These are phyloP conservation scores for Saxophila tyrrhenica DNA, from an alignment of 495 filamentous ascomycete genomes.

Conservation along the genomic window DNA sequence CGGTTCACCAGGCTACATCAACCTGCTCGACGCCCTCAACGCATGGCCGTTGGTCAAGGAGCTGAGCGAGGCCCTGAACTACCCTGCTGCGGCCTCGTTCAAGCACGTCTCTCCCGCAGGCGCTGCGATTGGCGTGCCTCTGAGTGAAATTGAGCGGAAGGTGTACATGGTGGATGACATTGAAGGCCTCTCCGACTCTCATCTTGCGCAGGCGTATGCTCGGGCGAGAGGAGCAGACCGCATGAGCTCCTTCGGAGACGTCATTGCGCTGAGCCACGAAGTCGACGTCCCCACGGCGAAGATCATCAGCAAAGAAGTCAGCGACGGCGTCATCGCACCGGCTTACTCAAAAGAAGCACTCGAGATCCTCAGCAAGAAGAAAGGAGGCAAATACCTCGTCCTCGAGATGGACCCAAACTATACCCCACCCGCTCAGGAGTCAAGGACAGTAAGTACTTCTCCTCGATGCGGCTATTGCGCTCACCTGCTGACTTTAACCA, in stretches of 20 bases:
- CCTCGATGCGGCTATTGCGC: no score
- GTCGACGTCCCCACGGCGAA: slow-evolving; percentile 83
- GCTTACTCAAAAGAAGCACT: slow-evolving; percentile 74
- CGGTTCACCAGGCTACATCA: slow-evolving; percentile 90
- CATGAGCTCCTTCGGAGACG: slow-evolving; percentile 94
- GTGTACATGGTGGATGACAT: slow-evolving; percentile 98
- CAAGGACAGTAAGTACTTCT: slow-evolving; percentile 55
- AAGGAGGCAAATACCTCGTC: slow-evolving; percentile 91
- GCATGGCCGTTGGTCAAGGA: slow-evolving; percentile 96
- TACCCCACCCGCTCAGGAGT: slow-evolving; percentile 63
- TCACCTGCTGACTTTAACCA: no score
- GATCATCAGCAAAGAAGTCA: slow-evolving; percentile 95
- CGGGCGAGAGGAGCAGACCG: slow-evolving; percentile 89
- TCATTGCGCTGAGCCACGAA: slow-evolving; percentile 82
- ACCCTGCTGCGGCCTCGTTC: slow-evolving; percentile 94
- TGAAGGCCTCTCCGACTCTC: slow-evolving; percentile 69
- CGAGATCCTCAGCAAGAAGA: slow-evolving; percentile 92
- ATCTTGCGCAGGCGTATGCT: slow-evolving; percentile 86
- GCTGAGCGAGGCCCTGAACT: slow-evolving; percentile 72
- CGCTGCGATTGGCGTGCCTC: slow-evolving; percentile 79
- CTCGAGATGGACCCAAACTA: slow-evolving; percentile 88
- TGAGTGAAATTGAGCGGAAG: slow-evolving; percentile 79
- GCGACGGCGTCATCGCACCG: slow-evolving; percentile 89
- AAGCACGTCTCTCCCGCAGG: slow-evolving; percentile 98
- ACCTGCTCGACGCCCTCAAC: slow-evolving; percentile 92